These are phyloP conservation scores for Fennellomyces sp. DNA, from an alignment of 371 early-diverging fungal genomes.

Conservation along the genomic window DNA sequence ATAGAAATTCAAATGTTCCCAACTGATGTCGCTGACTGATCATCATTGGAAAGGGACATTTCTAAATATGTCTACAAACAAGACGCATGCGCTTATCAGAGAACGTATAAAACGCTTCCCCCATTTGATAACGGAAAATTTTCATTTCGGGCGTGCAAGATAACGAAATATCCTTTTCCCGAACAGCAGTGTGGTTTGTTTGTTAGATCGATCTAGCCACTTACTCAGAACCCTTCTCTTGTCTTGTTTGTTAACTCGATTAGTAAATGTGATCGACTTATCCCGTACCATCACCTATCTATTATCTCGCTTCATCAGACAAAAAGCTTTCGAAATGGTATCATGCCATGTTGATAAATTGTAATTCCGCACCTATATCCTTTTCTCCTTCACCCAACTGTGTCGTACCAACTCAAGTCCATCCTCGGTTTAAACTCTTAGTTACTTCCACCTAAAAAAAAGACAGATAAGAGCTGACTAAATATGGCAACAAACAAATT, in stretches of 20 bases:
- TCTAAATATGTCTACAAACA: background rate
- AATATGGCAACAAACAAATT: background rate
- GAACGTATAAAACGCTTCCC: background rate
- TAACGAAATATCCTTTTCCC: too few species aligned
- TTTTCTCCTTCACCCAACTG: background rate
- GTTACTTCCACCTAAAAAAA: background rate
- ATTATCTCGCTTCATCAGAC: too few species aligned
- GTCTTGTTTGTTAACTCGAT: conserved; percentile 2
- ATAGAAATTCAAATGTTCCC: too few species aligned
- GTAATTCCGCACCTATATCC: background rate
- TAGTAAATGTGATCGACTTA: background rate
- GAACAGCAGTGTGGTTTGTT: too few species aligned
- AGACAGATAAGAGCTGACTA: background rate
- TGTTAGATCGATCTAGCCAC: background rate
- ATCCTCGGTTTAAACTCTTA: background rate
- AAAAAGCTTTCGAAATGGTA: too few species aligned
- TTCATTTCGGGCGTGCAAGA: too few species aligned
- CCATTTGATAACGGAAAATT: background rate
- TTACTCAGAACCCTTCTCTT: background rate
- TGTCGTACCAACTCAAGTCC: too few species aligned
- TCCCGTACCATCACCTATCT: conserved; percentile 6
- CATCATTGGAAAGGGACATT: background rate
- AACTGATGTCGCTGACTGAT: background rate
- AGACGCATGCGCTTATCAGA: background rate
- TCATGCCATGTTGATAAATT: too few species aligned